phyloP scores from a whole-genome alignment of 495 filamentous ascomycete species.

The Xylaria cubensis region DNA sequence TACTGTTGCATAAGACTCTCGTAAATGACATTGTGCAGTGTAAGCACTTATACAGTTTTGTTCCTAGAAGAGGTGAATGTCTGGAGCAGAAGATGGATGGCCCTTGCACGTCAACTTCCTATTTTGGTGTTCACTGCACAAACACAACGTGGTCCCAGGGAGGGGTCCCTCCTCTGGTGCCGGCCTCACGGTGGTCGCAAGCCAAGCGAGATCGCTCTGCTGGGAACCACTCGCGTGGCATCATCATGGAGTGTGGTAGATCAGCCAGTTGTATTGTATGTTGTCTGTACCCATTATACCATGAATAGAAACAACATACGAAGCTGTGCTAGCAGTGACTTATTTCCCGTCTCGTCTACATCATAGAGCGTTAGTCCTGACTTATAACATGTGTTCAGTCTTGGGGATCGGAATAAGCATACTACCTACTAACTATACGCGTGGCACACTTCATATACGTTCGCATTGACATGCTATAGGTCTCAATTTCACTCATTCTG shows the following conservation, averaged over 20 bases:
- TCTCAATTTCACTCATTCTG: slow-evolving; percentile 15
- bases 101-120: slow-evolving; percentile 11
- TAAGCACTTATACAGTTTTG: background rate
- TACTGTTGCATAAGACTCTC: background rate
- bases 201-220: slow-evolving; percentile 8
- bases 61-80: background rate
- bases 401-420: background rate
- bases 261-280: background rate
- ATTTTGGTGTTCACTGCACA: slow-evolving; percentile 5
- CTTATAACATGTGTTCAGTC: background rate
- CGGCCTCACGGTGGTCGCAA: slow-evolving; percentile 6
- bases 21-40: background rate
- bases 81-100: background rate
- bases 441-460: background rate
- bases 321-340: background rate
- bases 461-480: background rate
- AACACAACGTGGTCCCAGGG: slow-evolving; percentile 13
- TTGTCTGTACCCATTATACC: background rate
- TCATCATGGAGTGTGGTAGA: slow-evolving; percentile 20
- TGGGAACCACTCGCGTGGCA: slow-evolving; percentile 18
- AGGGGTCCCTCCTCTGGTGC: background rate
- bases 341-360: background rate
- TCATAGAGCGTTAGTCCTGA: background rate
- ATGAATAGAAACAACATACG: slow-evolving; percentile 5
- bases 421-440: background rate